Evolutionary conservation across 257 asterid genomes (phyloP), one percentile per base, ranked within the genome.

Genomic region (Striga asiatica): DNA sequence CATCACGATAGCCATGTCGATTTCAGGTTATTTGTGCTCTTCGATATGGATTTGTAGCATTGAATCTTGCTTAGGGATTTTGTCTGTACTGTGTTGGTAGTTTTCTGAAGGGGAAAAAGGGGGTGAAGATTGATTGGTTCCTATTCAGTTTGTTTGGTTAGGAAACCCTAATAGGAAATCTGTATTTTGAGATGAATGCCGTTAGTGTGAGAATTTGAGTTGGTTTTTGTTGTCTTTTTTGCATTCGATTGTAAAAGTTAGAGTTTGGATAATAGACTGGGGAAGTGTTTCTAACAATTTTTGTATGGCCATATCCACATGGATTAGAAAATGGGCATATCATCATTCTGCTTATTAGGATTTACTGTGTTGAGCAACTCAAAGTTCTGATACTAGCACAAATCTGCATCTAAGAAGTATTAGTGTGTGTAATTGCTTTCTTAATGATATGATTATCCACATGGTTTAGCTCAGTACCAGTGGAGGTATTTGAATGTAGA

Each of bases 1-100:
- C 48, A 54, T 29, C 29, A 61, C 56, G 22, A 71, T 43, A 58
- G 72, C 67, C 59, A 66, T 72, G 76, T 62, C 79, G 70, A 74
- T 74, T 64, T 71, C 84, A 20, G 81, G 84, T 66, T 52, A 60
- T 76, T 62, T 48, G 29, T 56, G 58, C 35, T 24, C 8, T 43
- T 50, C 17, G 11, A 2, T 9, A 0, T 60, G 48, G 24, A 10
- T 23, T 52, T 37, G 24, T 39, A 0, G 37, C 10, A 7, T 19
- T 45, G 56, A 11, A 43, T 61, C 24, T 65, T 65, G 24, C 20
- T 63, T 32, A 20, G 53, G 37, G 47, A 12, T 62, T 58, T 58
- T 34, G 3, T 7, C 25, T 32, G 14, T 37, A 3, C 6, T 8
- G 10, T 11, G 34, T 19, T 8, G n/a, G n/a, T 61, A 22, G 41